phyloP scores from a whole-genome alignment of 805 yeast genomes.

The Nematodospora valgi region DNA sequence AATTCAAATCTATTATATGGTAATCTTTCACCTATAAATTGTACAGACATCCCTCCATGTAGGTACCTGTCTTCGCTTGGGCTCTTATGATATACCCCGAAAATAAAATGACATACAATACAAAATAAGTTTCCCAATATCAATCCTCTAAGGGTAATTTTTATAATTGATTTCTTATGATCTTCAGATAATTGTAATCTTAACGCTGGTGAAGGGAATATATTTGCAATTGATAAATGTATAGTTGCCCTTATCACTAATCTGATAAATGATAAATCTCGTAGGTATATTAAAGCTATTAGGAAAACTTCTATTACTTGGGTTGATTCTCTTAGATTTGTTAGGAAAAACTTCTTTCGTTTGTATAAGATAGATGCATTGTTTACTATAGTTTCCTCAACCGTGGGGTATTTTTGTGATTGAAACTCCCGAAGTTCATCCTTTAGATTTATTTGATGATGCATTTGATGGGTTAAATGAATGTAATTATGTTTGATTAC shows the following conservation, averaged over 20 bases:
- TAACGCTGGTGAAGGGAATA: conserved; percentile 19
- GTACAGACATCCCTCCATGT: conserved; percentile 33
- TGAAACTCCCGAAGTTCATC: conserved; percentile 22
- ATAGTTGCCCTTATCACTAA: conserved; percentile 22
- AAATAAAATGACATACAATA: conserved; percentile 23
- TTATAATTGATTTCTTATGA: conserved; percentile 23
- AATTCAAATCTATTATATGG: conserved; percentile 25
- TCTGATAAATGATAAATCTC: conserved; percentile 37
- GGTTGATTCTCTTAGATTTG: conserved; percentile 30
- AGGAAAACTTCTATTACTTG: conserved; percentile 34
- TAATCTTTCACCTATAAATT: conserved; percentile 38
- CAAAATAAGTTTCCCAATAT: conserved; percentile 21
- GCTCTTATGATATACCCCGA: conserved; percentile 20
- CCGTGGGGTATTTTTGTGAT: conserved; percentile 28
- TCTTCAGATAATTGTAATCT: conserved; percentile 19
- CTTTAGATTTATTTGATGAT: not conserved
- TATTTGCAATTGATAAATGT: conserved; percentile 28
- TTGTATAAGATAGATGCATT: conserved; percentile 40
- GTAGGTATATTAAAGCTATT: conserved; percentile 35
- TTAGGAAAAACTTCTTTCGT: conserved; percentile 38
- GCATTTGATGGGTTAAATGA: no score
- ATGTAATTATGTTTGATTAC: not conserved
- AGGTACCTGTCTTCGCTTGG: conserved; percentile 17
- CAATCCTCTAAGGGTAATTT: conserved; percentile 23
- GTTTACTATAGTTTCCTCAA: conserved; percentile 38